Evolutionary conservation across 2,329 filamentous ascomycete species (phyloP), one percentile per base, ranked within the genome.

Genomic region (Ceratocystis papillata): DNA sequence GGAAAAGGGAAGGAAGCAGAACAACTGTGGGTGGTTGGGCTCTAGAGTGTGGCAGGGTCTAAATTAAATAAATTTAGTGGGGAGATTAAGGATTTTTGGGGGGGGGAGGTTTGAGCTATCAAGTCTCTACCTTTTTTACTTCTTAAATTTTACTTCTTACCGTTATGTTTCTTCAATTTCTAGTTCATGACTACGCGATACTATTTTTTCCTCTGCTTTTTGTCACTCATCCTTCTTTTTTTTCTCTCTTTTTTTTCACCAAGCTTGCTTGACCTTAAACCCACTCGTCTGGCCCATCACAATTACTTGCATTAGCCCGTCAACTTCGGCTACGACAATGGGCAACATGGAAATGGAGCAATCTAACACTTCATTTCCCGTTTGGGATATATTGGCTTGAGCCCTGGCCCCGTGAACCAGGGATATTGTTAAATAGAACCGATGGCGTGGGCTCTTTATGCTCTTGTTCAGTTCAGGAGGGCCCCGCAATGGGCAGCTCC

Each of bases 331-430:
- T 53, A 53, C 22, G 48, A 15, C 48, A 28, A 53, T 53, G 48
- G 37, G 48, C 20, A 53, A 5, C 48, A 22, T 53, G 10, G 48
- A 53, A 53, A 22, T 53, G 15, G 48, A 15, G 48, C 48, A 53
- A 53, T 53, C 22, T 53, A 25, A 53, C 22, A 28, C 10, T 53
- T 53, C 48, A 53, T 25, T 53, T 53, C 48, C 20, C 10, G 48
- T 53, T 53, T 53, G 48, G 48, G 48, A 53, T 53, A 53, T 53
- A 53, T 53, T 53, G 48, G 48, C 48, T 53, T 53, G 48, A 25
- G 48, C 48, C 48, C 25, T 53, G 48, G 48, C n/a, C 37, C 48
- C 25, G n/a, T 12, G 22, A 22, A 25, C 48, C 20, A 53, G 48
- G 48, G 48, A 28, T 53, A 25, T 25, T 25, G 20, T 5, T 6